Evolutionary conservation across 129 eudicot genomes (phyloP).

Genomic region (Arctium minus): DNA sequence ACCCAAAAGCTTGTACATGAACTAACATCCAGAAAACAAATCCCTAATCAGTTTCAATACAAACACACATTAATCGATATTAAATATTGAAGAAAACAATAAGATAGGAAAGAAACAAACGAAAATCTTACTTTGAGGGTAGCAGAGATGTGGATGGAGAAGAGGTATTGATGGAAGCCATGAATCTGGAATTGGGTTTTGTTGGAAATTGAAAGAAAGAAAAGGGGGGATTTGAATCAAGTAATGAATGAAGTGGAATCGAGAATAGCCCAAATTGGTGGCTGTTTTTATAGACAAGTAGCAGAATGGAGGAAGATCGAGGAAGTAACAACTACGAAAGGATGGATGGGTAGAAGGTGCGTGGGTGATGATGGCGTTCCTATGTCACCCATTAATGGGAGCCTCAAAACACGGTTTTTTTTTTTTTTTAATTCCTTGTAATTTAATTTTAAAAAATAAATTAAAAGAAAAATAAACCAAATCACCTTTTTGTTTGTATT

Average conservation of each 20-base stretch:
- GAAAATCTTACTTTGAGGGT: constrained; percentile 47
- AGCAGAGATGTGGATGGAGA: constrained; percentile 60
- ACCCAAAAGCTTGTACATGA: background rate
- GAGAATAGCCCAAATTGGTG: constrained; percentile 2
- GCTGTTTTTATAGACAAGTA: constrained; percentile 22
- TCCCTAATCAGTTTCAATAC: background rate
- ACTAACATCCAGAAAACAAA: background rate
- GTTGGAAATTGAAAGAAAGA: background rate
- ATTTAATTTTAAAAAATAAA: too few species aligned
- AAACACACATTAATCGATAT: background rate
- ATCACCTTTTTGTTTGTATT: too few species aligned
- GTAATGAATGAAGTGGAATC: background rate
- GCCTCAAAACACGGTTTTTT: background rate
- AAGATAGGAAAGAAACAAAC: background rate
- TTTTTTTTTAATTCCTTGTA: too few species aligned
- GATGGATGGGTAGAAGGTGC: constrained; percentile 16
- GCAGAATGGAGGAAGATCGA: background rate
- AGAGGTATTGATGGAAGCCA: constrained; percentile 70
- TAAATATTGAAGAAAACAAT: background rate
- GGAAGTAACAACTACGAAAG: constrained; percentile 17
- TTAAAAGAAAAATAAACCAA: too few species aligned
- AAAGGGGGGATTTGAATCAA: background rate
- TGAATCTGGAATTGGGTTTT: constrained; percentile 15
- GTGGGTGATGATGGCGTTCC: constrained; percentile 27
- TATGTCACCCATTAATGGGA: constrained; percentile 11